Evolutionary conservation across 2,329 filamentous ascomycete genomes (phyloP).

Genomic region (Penicillium sp.): DNA sequence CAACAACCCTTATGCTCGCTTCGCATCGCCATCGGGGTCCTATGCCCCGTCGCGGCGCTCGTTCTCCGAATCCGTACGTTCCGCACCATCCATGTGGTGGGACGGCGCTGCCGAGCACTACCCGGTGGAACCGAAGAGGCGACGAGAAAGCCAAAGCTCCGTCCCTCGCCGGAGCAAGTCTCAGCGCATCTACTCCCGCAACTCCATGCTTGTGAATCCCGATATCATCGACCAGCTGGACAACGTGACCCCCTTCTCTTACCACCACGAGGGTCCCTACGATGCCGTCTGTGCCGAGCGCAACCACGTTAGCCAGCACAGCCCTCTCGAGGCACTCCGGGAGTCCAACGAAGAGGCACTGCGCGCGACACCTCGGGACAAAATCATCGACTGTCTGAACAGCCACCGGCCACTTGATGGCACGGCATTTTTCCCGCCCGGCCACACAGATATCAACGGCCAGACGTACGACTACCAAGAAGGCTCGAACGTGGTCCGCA

Average conservation of each 20-base stretch:
- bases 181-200: constrained; percentile 18
- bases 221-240: constrained; percentile 83
- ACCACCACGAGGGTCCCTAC: constrained; percentile 89
- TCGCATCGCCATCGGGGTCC: constrained; percentile 26
- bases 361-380: constrained; percentile 75
- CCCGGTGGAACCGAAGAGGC: constrained; percentile 24
- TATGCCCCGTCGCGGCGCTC: constrained; percentile 14
- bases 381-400: constrained; percentile 69
- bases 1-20: constrained; percentile 29
- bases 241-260: constrained; percentile 59
- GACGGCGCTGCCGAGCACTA: constrained; percentile 26
- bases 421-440: constrained; percentile 72
- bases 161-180: constrained; percentile 18
- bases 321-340: constrained; percentile 74
- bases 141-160: constrained; percentile 16
- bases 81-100: constrained; percentile 22
- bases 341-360: constrained; percentile 73
- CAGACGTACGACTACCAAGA: constrained; percentile 75
- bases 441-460: constrained; percentile 66
- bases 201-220: constrained; percentile 52
- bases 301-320: constrained; percentile 62
- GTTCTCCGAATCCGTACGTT: constrained; percentile 23
- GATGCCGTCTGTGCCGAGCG: constrained; percentile 75
- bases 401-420: constrained; percentile 79
- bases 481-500: constrained; percentile 77